These are phyloP conservation scores for Rosa lucieae DNA, from an alignment of 306 rosid species.

Conservation along the genomic window DNA sequence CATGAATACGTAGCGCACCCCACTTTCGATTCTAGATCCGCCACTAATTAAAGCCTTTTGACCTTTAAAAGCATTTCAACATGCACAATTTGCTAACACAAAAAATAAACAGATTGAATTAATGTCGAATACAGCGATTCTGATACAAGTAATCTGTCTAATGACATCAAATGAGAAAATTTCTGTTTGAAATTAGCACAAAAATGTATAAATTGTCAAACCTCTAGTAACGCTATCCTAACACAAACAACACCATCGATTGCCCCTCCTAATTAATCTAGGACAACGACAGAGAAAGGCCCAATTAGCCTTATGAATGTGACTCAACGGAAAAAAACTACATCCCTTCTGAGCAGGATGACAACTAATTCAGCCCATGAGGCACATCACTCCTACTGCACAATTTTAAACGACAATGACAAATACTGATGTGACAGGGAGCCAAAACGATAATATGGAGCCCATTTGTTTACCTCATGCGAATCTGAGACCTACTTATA, in stretches of 20 bases:
- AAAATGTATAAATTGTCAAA: background rate
- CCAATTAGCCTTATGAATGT: background rate
- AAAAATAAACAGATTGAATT: background rate
- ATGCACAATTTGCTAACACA: background rate
- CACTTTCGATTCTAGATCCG: no score
- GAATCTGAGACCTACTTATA: background rate
- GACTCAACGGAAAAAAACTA: background rate
- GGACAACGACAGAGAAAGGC: background rate
- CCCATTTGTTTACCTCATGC: background rate
- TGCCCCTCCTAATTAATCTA: background rate
- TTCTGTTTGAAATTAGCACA: background rate
- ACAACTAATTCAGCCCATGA: background rate
- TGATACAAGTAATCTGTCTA: background rate
- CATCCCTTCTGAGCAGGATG: background rate
- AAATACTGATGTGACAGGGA: background rate
- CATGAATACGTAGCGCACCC: no score
- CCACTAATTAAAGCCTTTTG: no score
- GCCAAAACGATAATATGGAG: conserved; percentile 1
- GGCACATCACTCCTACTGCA: background rate
- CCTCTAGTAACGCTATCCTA: background rate
- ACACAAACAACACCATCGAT: background rate
- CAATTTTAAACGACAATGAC: background rate
- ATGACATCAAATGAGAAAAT: background rate
- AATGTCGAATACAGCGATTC: background rate
- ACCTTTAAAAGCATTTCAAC: background rate